phyloP scores from a whole-genome alignment of 2,329 filamentous ascomycete species.

The Talaromyces atroroseus region DNA sequence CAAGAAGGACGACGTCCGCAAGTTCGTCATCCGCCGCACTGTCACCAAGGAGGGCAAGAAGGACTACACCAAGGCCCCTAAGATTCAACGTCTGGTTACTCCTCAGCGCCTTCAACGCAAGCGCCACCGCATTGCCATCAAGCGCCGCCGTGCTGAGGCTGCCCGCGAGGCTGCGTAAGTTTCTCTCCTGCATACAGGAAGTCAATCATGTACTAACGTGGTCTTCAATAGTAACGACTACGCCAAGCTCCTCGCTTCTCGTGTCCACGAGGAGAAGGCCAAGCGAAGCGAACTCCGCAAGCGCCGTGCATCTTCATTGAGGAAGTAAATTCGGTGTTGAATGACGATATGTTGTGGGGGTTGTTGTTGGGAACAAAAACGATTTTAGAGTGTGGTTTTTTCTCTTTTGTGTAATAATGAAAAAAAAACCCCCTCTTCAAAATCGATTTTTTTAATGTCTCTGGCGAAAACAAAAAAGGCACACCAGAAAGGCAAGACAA shows the following conservation, averaged over 20 bases:
- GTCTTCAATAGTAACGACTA: conserved; percentile 73
- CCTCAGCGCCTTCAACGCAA: conserved; percentile 99
- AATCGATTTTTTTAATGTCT: not conserved
- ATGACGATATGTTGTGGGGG: conserved; percentile 11
- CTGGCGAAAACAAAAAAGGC: not conserved
- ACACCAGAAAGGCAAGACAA: not conserved
- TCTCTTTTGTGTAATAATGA: conserved; percentile 18
- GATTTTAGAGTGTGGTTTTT: conserved; percentile 16
- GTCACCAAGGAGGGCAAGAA: conserved; percentile 94
- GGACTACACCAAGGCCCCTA: conserved; percentile 99
- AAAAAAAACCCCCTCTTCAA: not conserved
- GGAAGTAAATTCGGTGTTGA: conserved; percentile 53
- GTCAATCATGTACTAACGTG: not conserved
- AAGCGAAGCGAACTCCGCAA: conserved; percentile 92
- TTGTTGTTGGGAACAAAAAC: conserved; percentile 14
- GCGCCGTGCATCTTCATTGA: conserved; percentile 94
- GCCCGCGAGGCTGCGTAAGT: conserved; percentile 98
- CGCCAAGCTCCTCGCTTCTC: conserved; percentile 91
- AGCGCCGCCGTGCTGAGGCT: conserved; percentile 95
- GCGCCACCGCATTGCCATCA: conserved; percentile 95
- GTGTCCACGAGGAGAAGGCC: conserved; percentile 91
- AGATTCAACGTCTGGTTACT: conserved; percentile 99
- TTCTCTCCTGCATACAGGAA: conserved; percentile 22
- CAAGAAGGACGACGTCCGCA: conserved; percentile 99
- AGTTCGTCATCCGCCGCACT: conserved; percentile 99